Base-by-base conservation (phyloP, 768 basidiomycete species). In the Rhodotorula paludigena region DNA sequence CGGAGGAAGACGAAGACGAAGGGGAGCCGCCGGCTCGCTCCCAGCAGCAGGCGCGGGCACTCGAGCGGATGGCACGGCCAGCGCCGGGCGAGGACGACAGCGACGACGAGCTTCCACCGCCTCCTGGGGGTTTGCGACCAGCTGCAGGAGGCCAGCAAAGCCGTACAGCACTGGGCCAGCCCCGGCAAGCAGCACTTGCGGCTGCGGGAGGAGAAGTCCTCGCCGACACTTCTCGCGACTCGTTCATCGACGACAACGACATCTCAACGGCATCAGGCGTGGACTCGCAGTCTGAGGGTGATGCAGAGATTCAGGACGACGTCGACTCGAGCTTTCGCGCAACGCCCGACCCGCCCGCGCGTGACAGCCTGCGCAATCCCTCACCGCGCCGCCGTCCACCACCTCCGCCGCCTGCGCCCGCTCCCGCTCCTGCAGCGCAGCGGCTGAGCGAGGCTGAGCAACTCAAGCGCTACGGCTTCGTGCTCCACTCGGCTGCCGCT, bases 391-490 rank as follows among this genome's bases (percentile, higher is more conserved):
- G 12, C 11, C n/a, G n/a, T n/a, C n/a, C n/a, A n/a, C n/a, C n/a
- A n/a, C n/a, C n/a, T n/a, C n/a, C n/a, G n/a, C n/a, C n/a, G n/a
- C n/a, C n/a, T n/a, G n/a, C 20, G 3, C 25, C n/a, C 15, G 12
- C n/a, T 14, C 47, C 47, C n/a, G n/a, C n/a, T n/a, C n/a, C n/a
- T 28, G 47, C 47, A 3, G n/a, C 47, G n/a, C 44, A 6, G 16
- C 41, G 41, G 5, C 41, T 16, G 41, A 42, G 41, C 41, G 45
- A 47, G 25, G 45, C 45, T 21, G 45, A 47, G 45, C 25, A 47
- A 25, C 62, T 54, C 62, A 48, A 56, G 35, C 41, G 41, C 41
- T 36, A 63, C 25, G 62, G 54, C 18, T 48, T 56, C 35, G 44
- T 63, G 23, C 6, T 42, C 16, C n/a, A 38, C 16, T 25, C 36